Evolutionary conservation across 2,329 filamentous ascomycete species (phyloP).

Genomic region (Monilinia aucupariae): DNA sequence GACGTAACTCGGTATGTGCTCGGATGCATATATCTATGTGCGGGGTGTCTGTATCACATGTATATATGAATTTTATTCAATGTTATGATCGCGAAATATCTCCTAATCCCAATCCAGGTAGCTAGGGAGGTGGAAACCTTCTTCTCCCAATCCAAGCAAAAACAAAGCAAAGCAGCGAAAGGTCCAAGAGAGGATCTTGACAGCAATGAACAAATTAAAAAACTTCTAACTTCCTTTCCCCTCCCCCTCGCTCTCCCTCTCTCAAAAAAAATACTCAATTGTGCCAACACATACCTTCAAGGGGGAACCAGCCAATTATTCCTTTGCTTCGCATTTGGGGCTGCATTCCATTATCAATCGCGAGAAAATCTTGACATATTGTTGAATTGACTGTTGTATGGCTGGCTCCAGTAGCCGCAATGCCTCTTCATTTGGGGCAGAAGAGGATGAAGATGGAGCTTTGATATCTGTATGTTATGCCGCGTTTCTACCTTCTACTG

Average conservation of each 20-base stretch:
- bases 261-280: background rate
- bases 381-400: slow-evolving; percentile 26
- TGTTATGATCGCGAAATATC: no score
- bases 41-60: no score
- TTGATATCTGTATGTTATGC: slow-evolving; percentile 34
- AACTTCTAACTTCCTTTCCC: background rate
- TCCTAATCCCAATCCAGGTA: no score
- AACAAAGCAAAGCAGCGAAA: no score
- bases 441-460: slow-evolving; percentile 30
- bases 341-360: slow-evolving; percentile 11
- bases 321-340: background rate
- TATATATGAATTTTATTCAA: no score
- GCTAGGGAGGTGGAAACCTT: no score
- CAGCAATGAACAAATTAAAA: slow-evolving; percentile 11
- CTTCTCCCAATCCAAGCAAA: no score
- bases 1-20: no score
- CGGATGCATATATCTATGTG: no score
- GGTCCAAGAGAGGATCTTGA: no score
- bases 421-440: slow-evolving; percentile 32
- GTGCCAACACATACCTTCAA: slow-evolving; percentile 7
- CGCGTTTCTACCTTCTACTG: background rate
- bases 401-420: slow-evolving; percentile 35
- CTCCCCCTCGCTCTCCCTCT: no score
- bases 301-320: background rate
- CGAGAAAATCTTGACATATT: background rate